These are phyloP conservation scores for Colletotrichum tanaceti DNA, from an alignment of 2,329 filamentous ascomycete genomes.

Conservation along the genomic window DNA sequence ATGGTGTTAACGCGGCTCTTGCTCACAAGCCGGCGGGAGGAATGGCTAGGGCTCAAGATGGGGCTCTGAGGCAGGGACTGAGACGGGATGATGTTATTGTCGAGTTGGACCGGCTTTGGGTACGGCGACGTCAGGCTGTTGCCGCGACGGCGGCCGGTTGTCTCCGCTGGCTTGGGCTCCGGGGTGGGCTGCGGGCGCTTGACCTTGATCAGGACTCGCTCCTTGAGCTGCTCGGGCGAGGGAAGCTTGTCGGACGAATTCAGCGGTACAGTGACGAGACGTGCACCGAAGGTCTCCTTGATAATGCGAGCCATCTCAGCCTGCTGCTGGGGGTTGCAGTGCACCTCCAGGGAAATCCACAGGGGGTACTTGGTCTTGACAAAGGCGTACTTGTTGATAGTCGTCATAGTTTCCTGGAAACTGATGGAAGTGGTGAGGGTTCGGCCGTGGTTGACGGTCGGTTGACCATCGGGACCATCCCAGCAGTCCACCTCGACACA, in stretches of 20 bases:
- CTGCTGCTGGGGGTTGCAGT: slow-evolving; percentile 88
- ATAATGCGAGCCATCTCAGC: slow-evolving; percentile 90
- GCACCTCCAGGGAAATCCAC: slow-evolving; percentile 95
- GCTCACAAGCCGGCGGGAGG: slow-evolving; percentile 59
- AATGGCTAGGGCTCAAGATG: slow-evolving; percentile 63
- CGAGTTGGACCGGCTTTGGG: slow-evolving; percentile 69
- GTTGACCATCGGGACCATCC: slow-evolving; percentile 90
- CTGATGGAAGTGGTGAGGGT: slow-evolving; percentile 89
- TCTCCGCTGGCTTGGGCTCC: slow-evolving; percentile 51
- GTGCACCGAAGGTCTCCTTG: slow-evolving; percentile 83
- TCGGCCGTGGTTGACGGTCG: slow-evolving; percentile 89
- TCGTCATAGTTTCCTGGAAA: slow-evolving; percentile 91
- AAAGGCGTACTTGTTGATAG: slow-evolving; percentile 96
- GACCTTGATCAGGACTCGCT: slow-evolving; percentile 91
- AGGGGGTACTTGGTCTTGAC: slow-evolving; percentile 86
- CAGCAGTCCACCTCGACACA: slow-evolving; percentile 99
- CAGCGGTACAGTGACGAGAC: slow-evolving; percentile 80
- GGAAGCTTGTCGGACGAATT: slow-evolving; percentile 78
- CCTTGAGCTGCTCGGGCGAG: slow-evolving; percentile 85
- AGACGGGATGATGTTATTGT: slow-evolving; percentile 65
- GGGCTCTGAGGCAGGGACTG: slow-evolving; percentile 67
- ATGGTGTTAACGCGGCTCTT: slow-evolving; percentile 69
- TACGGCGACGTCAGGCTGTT: slow-evolving; percentile 85
- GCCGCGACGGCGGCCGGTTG: slow-evolving; percentile 63
- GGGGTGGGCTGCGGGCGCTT: slow-evolving; percentile 71